Evolutionary conservation across 768 basidiomycete species (phyloP).

Genomic region (Crucibulum laeve): DNA sequence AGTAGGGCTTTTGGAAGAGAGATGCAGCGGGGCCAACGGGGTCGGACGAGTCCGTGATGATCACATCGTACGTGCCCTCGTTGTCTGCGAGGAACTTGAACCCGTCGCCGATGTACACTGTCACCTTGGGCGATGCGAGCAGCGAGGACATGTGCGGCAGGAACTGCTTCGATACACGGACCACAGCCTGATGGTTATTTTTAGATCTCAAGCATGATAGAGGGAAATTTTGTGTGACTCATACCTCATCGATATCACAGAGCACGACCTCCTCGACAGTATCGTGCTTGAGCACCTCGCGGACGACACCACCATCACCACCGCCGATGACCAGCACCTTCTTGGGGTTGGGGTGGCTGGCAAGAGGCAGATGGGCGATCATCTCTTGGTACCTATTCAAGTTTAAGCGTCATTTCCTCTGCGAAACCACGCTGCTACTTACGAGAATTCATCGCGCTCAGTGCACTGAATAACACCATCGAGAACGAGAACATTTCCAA

Average conservation of each 20-base stretch:
- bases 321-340: constrained; percentile 97
- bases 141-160: constrained; percentile 93
- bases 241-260: constrained; percentile 95
- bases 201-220: neutral
- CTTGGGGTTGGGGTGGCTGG: constrained; percentile 94
- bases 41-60: constrained; percentile 98
- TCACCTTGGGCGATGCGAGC: constrained; percentile 75
- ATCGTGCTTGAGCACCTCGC: constrained; percentile 94
- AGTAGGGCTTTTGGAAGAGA: constrained; percentile 97
- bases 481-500: constrained; percentile 94
- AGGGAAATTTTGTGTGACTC: constrained; percentile 1
- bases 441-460: constrained; percentile 99
- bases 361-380: constrained; percentile 96
- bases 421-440: constrained; percentile 24
- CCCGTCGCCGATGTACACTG: constrained; percentile 87
- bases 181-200: constrained; percentile 64
- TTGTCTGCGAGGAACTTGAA: constrained; percentile 95
- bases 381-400: constrained; percentile 88
- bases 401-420: neutral
- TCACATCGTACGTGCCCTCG: constrained; percentile 87
- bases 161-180: constrained; percentile 89
- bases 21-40: constrained; percentile 93
- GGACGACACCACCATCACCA: constrained; percentile 96
- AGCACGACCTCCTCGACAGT: constrained; percentile 89
- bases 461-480: constrained; percentile 97